These are phyloP conservation scores for Cladophialophora yegresii DNA, from an alignment of 2,329 filamentous ascomycete species.

Conservation along the genomic window DNA sequence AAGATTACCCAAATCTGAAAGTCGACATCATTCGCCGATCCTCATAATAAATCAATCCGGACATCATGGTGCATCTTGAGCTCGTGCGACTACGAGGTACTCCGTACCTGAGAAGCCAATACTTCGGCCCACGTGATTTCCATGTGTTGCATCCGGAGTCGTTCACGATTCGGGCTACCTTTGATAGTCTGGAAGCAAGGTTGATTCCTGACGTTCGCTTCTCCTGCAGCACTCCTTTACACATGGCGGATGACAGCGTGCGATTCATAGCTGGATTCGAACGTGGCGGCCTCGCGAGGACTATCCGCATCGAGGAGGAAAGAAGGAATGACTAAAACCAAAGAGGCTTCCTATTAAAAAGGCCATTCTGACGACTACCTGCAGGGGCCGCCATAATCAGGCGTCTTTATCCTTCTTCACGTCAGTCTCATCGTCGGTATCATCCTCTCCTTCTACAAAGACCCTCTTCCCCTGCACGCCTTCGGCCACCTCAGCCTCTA, in stretches of 20 bases:
- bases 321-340: not conserved
- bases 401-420: conserved; percentile 33
- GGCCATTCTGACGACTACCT: not conserved
- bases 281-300: not conserved
- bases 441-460: conserved; percentile 69
- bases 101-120: not conserved
- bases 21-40: conserved; percentile 1
- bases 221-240: not conserved
- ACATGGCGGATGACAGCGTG: not conserved
- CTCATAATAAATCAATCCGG: not conserved
- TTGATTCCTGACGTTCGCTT: not conserved
- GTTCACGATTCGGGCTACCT: not conserved
- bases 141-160: not conserved
- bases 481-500: conserved; percentile 75
- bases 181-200: not conserved
- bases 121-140: conserved; percentile 15
- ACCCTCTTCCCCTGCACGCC: conserved; percentile 74
- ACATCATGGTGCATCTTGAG: not conserved
- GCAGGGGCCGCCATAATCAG: conserved; percentile 8
- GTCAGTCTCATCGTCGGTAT: conserved; percentile 45
- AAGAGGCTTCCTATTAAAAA: too few species aligned
- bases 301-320: not conserved
- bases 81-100: too few species aligned
- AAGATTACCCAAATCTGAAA: conserved; percentile 22
- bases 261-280: not conserved